Evolutionary conservation across 1,139 yeast species (phyloP).

Genomic region (Yamadazyma sp.): DNA sequence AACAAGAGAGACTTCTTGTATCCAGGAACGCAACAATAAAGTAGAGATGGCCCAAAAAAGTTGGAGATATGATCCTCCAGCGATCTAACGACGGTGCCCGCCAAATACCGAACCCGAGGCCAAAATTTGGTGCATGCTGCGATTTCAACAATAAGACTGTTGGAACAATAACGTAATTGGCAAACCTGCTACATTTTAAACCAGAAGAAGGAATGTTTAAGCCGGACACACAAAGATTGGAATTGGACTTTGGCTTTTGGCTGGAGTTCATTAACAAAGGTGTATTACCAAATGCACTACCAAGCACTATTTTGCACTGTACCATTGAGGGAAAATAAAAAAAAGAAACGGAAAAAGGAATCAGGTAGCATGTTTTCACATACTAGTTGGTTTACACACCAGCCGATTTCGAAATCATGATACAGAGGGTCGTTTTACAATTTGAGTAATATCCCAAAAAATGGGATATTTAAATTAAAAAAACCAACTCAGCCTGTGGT

Average conservation of each 20-base stretch:
- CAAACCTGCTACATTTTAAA: no score
- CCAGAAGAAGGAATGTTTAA: no score
- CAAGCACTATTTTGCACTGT: background rate
- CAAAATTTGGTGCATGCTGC: background rate
- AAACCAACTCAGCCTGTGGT: constrained; percentile 1
- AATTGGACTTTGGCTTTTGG: background rate
- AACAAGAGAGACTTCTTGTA: constrained; percentile 4
- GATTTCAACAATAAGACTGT: background rate
- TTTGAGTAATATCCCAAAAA: constrained; percentile 1
- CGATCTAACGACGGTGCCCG: no score
- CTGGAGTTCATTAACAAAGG: background rate
- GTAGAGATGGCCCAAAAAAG: no score
- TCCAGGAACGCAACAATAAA: background rate
- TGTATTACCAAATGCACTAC: background rate
- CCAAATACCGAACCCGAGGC: constrained; percentile 1
- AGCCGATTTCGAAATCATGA: background rate
- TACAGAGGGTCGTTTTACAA: background rate
- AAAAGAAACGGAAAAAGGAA: background rate
- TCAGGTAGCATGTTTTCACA: background rate
- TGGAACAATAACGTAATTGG: background rate
- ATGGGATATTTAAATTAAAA: background rate
- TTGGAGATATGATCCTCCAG: no score
- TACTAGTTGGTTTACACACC: background rate
- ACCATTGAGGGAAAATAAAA: no score
- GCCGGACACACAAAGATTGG: no score